A percentile compares a stretch with the other conserved stretches of the same genome.
phyloP scores from a whole-genome alignment of 164 flowering plant genomes.

The grape (Vitis vinifera) region DNA sequence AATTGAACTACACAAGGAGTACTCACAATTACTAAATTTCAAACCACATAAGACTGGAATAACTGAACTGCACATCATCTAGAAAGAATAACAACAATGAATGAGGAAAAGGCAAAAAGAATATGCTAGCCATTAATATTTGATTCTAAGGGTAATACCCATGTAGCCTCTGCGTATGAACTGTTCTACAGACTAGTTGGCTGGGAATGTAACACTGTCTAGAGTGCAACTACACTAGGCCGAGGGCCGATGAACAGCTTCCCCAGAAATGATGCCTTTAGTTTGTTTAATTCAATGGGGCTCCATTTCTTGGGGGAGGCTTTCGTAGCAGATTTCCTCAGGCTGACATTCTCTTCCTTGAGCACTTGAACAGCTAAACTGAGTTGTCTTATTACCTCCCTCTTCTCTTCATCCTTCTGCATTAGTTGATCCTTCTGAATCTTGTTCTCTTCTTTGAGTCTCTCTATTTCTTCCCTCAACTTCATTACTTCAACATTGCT shows the following conservation, averaged over 20 bases:
- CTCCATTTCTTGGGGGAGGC: conserved; percentile 34
- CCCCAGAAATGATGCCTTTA: conserved; percentile 39
- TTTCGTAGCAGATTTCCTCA: conserved; percentile 35
- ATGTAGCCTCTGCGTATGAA: neutral
- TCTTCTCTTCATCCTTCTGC: conserved; percentile 88
- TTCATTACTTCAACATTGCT: conserved; percentile 33
- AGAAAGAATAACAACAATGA: conserved; percentile 1
- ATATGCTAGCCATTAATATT: no score
- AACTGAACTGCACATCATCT: neutral
- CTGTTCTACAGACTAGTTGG: conserved; percentile 1
- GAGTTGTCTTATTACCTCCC: conserved; percentile 83
- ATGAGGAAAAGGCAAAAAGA: neutral
- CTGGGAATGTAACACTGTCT: neutral
- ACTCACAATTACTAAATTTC: neutral
- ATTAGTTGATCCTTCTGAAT: conserved; percentile 39
- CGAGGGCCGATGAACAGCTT: conserved; percentile 42
- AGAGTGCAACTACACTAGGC: conserved; percentile 16
- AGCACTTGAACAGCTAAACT: conserved; percentile 58
- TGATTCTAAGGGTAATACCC: no score
- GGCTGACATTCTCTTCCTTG: conserved; percentile 54
- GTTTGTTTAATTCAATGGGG: conserved; percentile 31
- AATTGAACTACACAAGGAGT: no score
- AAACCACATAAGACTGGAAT: neutral
- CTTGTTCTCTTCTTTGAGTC: conserved; percentile 55
- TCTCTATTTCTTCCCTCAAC: conserved; percentile 56